Conservation (phyloP, 345 rosid species). For the Raphanus sativus region DNA sequence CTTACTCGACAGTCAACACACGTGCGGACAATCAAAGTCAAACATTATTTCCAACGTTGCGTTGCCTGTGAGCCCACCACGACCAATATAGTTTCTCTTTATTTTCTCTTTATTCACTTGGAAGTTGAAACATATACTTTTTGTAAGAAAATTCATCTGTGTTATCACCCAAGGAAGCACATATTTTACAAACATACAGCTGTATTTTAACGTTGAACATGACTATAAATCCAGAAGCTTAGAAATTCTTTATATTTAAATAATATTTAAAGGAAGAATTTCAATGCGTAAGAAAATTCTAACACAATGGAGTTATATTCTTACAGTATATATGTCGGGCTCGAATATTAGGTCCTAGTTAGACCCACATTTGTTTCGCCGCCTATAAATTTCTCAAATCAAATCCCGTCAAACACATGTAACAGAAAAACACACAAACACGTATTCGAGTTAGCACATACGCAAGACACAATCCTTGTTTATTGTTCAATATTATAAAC, state of each 20-base stretch:
- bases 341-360: conserved; percentile 9
- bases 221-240: conserved; percentile 6
- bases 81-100: background rate
- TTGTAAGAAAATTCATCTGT: background rate
- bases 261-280: background rate
- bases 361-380: conserved; percentile 23
- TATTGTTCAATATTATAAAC: background rate
- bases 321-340: background rate
- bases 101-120: conserved; percentile 6
- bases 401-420: conserved; percentile 34
- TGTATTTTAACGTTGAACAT: background rate
- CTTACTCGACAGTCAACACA: conserved; percentile 25
- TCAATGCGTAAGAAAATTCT: conserved; percentile 5
- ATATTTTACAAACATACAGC: background rate
- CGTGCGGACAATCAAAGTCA: conserved; percentile 37
- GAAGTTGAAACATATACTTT: background rate
- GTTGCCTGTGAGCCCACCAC: conserved; percentile 3
- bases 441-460: conserved; percentile 3
- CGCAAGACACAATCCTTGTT: conserved; percentile 11
- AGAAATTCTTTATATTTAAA: background rate
- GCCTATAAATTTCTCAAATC: conserved; percentile 20
- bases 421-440: conserved; percentile 21
- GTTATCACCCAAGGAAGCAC: background rate
- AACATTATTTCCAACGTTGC: conserved; percentile 19
- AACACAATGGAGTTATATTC: background rate